Conservation (phyloP, 2,329 filamentous ascomycete genomes). For the Xylariales sp. region DNA sequence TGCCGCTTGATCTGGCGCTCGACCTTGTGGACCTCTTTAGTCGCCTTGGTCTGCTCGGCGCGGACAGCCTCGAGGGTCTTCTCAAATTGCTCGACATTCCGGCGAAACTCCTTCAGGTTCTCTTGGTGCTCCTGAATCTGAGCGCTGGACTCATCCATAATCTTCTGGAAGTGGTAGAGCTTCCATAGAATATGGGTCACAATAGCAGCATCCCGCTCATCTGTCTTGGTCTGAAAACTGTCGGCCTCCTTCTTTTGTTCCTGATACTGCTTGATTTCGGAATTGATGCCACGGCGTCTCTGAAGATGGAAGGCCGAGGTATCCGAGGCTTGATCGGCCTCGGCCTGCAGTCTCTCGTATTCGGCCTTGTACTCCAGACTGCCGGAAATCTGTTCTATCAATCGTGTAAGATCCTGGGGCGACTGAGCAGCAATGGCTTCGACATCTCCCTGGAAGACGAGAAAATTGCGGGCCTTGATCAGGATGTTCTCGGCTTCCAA, state of each 20-base stretch:
- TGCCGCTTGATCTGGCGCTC: conserved; percentile 82
- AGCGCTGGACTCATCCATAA: conserved; percentile 86
- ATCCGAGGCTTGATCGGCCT: conserved; percentile 81
- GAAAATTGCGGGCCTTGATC: conserved; percentile 95
- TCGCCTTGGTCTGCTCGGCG: conserved; percentile 73
- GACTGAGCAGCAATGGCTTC: conserved; percentile 95
- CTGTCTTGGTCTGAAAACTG: conserved; percentile 83
- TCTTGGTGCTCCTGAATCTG: conserved; percentile 93
- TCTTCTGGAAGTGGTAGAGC: conserved; percentile 87
- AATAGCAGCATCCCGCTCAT: conserved; percentile 85
- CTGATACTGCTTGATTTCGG: conserved; percentile 95
- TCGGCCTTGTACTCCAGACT: conserved; percentile 92
- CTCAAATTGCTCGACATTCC: conserved; percentile 82
- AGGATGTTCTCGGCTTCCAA: conserved; percentile 93
- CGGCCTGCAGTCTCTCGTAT: conserved; percentile 84
- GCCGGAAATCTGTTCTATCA: conserved; percentile 97
- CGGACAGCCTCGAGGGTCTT: conserved; percentile 74
- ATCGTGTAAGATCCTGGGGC: conserved; percentile 82
- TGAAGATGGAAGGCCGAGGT: conserved; percentile 86
- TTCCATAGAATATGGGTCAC: conserved; percentile 96
- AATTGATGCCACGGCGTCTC: conserved; percentile 88
- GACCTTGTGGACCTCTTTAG: conserved; percentile 71
- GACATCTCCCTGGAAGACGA: conserved; percentile 97
- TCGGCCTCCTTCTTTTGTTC: conserved; percentile 96
- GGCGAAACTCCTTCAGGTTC: conserved; percentile 86